Evolutionary conservation across 116 monocot genomes (phyloP).

Genomic region (Dioscorea cayenensis): DNA sequence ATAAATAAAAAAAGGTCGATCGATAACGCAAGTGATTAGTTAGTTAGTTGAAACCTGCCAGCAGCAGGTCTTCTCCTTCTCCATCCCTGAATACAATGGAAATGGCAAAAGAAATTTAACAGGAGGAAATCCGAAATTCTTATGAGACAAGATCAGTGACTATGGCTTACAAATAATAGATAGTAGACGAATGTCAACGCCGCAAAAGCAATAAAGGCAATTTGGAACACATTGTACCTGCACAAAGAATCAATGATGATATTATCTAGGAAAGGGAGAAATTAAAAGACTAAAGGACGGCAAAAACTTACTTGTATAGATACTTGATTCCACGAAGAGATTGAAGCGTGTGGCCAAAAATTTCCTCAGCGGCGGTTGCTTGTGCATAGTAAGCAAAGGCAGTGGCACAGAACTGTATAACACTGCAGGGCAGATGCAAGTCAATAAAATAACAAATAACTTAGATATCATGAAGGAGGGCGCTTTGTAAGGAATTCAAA

Average conservation of each 20-base stretch:
- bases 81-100: conserved; percentile 68
- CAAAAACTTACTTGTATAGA: conserved; percentile 82
- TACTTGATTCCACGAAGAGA: conserved; percentile 98
- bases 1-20: background rate
- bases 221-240: conserved; percentile 97
- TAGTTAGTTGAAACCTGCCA: conserved; percentile 75
- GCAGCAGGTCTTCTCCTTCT: conserved; percentile 69
- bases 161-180: conserved; percentile 60
- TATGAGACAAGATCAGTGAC: background rate
- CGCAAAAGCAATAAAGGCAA: conserved; percentile 71
- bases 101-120: background rate
- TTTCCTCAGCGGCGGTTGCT: conserved; percentile 97
- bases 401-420: conserved; percentile 96
- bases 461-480: too few species aligned
- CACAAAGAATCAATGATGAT: background rate
- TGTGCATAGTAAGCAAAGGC: conserved; percentile 93
- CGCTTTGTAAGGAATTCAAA: too few species aligned
- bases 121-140: background rate
- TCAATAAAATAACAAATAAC: too few species aligned
- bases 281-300: background rate
- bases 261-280: background rate
- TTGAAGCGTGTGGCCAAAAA: conserved; percentile 92
- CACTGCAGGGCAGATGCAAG: conserved; percentile 38
- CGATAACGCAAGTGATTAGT: background rate
- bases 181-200: conserved; percentile 73